phyloP scores from a whole-genome alignment of 768 basidiomycete genomes.

The Suillus subaureus region DNA sequence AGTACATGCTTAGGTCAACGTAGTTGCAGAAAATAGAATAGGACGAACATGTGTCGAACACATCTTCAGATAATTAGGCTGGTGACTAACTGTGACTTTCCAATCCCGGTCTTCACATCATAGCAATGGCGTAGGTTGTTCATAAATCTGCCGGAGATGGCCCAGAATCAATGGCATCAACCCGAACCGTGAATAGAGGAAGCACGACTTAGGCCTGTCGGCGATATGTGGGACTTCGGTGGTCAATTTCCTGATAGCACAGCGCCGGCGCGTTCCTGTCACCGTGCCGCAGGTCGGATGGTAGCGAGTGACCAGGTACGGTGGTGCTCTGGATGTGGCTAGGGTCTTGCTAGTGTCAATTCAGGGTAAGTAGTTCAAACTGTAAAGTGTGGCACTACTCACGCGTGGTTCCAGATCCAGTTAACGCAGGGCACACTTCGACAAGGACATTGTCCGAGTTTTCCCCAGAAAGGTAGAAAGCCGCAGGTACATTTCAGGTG shows the following conservation, averaged over 20 bases:
- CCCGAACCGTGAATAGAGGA: not conserved
- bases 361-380: not conserved
- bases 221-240: not conserved
- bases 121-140: not conserved
- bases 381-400: not conserved
- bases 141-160: not conserved
- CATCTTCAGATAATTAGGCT: not conserved
- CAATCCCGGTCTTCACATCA: not conserved
- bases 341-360: not conserved
- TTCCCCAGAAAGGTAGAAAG: not conserved
- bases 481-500: no score
- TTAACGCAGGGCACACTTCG: not conserved
- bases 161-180: not conserved
- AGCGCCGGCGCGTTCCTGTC: not conserved
- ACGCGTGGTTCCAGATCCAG: not conserved
- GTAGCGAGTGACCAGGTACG: slow-evolving; percentile 4
- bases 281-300: not conserved
- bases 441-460: not conserved
- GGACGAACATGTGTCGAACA: not conserved
- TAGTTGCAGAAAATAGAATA: not conserved
- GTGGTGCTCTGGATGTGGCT: not conserved
- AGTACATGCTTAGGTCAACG: not conserved
- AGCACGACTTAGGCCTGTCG: not conserved
- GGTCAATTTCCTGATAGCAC: not conserved
- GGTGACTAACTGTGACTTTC: not conserved